Base-by-base conservation (phyloP, 2,329 filamentous ascomycete genomes). In the Aquanectria penicillioides region DNA sequence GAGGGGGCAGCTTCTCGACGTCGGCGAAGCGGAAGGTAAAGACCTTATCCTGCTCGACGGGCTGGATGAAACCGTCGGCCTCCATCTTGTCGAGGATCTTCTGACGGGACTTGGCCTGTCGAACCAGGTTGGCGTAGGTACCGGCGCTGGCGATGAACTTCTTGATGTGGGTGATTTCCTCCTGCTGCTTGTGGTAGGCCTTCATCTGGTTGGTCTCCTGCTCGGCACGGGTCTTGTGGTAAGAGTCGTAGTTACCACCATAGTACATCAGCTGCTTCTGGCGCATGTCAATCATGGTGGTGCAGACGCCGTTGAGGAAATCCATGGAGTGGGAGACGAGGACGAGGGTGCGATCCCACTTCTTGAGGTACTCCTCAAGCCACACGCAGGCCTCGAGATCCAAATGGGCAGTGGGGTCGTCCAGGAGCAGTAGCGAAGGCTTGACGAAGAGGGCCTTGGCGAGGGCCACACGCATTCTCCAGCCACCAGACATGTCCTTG, bases 11-110 rank as follows among this genome's bases (percentile, higher is more conserved):
- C 86, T 99, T 99, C 77, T 99, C 95, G 51, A 98, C 95, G 73
- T 98, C 94, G 68, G 95, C 95, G 78, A 99, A 99, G 73, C 94
- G 90, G 90, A 99, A 99, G 57, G 90, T 94, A 83, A 99, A 99
- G 74, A 97, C 90, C 62, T 88, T 87, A 80, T 99, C 95, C 65
- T 87, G 80, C 54, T 85, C 80, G 63, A 99, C 93, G 56, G 93
- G 92, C 80, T 99, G 90, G 75, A 99, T 98, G 80, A 98, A 95
- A 69, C 95, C 95, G 73, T 99, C 95, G 70, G 96, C 95, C 86
- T 98, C 94, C 95, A 99, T 99, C 89, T 99, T 99, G 87, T 99
- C 95, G 68, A 98, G 86, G 79, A 98, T 98, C 92, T 99, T 99
- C 81, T 99, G 95, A 66, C 95, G 89, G 37, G 95, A 98, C 86